phyloP scores from a whole-genome alignment of 1,139 yeast genomes.

The Candida neerlandica region DNA sequence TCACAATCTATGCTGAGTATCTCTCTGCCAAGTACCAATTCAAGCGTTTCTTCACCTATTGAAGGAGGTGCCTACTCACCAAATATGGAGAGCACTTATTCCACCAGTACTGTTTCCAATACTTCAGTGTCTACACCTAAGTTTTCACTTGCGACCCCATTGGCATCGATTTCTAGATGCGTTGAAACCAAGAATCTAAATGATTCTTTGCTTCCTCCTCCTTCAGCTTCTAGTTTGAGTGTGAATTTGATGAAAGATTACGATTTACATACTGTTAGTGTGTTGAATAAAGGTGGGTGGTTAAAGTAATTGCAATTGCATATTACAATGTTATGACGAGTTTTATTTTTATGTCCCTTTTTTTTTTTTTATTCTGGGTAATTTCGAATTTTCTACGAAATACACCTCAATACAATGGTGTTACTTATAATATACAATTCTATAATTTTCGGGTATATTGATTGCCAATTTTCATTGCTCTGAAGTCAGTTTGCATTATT shows the following conservation, averaged over 20 bases:
- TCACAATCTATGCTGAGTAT: constrained; percentile 1
- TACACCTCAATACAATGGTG: too few species aligned
- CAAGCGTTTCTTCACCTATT: constrained; percentile 1
- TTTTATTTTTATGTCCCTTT: not conserved
- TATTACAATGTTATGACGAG: not conserved
- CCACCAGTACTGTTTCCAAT: not conserved
- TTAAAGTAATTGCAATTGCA: constrained; percentile 5
- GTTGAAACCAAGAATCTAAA: constrained; percentile 1
- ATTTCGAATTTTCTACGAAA: too few species aligned
- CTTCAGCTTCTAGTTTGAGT: not conserved
- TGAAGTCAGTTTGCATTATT: too few species aligned
- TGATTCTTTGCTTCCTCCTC: constrained; percentile 3
- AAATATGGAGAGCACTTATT: not conserved
- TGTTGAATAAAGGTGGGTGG: constrained; percentile 12
- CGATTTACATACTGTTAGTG: constrained; percentile 11
- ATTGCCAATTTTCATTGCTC: too few species aligned
- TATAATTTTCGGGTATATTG: too few species aligned
- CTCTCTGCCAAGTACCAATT: not conserved
- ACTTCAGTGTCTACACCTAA: constrained; percentile 1
- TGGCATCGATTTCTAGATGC: not conserved
- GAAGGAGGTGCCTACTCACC: not conserved
- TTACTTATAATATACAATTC: too few species aligned
- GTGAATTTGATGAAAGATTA: constrained; percentile 5
- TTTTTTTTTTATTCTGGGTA: not conserved
- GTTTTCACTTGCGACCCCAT: not conserved